Conservation (phyloP, 1,139 yeast species). For the Blastobotrys raffinosifermentans region DNA sequence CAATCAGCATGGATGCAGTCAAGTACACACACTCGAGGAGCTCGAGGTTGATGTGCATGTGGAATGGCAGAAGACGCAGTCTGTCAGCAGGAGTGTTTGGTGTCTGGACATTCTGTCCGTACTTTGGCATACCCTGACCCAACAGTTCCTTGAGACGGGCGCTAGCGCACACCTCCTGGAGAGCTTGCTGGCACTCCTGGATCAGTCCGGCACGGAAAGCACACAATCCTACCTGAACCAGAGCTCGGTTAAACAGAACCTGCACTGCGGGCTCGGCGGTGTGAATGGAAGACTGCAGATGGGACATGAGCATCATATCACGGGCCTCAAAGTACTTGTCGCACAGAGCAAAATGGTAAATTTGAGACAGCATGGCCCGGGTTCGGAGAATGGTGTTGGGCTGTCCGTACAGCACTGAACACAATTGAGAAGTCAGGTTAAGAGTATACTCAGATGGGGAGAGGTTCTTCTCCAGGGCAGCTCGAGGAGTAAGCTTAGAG, state of each 20-base stretch:
- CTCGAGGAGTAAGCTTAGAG: conserved; percentile 35
- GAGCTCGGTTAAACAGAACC: conserved; percentile 88
- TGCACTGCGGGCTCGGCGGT: conserved; percentile 81
- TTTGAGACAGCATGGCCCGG: conserved; percentile 77
- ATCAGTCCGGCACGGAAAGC: conserved; percentile 91
- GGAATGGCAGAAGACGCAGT: conserved; percentile 91
- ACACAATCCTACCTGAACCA: conserved; percentile 91
- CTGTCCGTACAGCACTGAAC: conserved; percentile 61
- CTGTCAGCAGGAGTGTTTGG: conserved; percentile 51
- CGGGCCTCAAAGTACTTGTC: conserved; percentile 79
- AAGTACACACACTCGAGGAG: conserved; percentile 89
- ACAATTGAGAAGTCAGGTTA: conserved; percentile 57
- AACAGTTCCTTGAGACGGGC: conserved; percentile 85
- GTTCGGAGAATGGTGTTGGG: conserved; percentile 65
- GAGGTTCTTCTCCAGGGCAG: conserved; percentile 14
- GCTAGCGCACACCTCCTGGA: conserved; percentile 84
- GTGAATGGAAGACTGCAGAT: conserved; percentile 75
- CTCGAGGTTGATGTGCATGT: conserved; percentile 95
- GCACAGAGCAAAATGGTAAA: conserved; percentile 87
- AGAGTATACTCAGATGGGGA: conserved; percentile 37
- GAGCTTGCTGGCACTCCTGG: conserved; percentile 78
- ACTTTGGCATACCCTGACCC: conserved; percentile 86
- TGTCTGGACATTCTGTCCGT: conserved; percentile 44
- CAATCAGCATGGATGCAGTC: conserved; percentile 84
- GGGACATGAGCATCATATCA: conserved; percentile 80